Conservation (phyloP, 2,329 filamentous ascomycete species). For the Penicillium sp. region DNA sequence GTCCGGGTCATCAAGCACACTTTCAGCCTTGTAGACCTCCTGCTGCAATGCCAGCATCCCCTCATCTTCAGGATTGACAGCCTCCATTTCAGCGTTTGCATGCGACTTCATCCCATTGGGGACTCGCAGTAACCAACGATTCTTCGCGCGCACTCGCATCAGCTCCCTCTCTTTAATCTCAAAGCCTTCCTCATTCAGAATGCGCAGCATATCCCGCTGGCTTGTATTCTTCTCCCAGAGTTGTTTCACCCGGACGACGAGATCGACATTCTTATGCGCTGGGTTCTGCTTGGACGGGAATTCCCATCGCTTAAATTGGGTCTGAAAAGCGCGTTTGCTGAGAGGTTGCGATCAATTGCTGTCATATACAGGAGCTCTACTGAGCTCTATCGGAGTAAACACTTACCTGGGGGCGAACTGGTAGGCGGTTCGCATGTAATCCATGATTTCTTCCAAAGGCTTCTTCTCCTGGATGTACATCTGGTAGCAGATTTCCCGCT, state of each 20-base stretch:
- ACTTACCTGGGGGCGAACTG: conserved; percentile 71
- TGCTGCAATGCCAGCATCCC: conserved; percentile 42
- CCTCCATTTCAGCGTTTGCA: conserved; percentile 28
- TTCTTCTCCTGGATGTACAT: conserved; percentile 78
- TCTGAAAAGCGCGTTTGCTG: conserved; percentile 73
- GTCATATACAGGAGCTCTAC: not conserved
- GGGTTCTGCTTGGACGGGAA: conserved; percentile 76
- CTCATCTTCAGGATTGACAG: conserved; percentile 37
- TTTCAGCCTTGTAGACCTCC: conserved; percentile 39
- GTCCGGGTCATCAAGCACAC: conserved; percentile 31
- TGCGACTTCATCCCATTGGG: conserved; percentile 60
- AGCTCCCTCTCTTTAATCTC: conserved; percentile 71
- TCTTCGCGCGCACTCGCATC: conserved; percentile 67
- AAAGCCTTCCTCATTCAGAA: conserved; percentile 71
- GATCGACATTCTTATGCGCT: conserved; percentile 67
- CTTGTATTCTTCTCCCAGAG: conserved; percentile 75
- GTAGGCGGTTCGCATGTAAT: conserved; percentile 65
- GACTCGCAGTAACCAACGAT: conserved; percentile 67
- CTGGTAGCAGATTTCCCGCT: conserved; percentile 65
- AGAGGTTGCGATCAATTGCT: conserved; percentile 1
- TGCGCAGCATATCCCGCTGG: conserved; percentile 72
- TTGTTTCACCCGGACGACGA: conserved; percentile 71
- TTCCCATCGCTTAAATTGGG: conserved; percentile 75
- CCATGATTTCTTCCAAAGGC: conserved; percentile 73
- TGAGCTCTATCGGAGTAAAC: not conserved